Percentiles rank a stretch among this genome's conserved stretches.
Evolutionary conservation across 192 early-diverging fungal genomes (phyloP).

Genomic region (Funneliformis geosporum): DNA sequence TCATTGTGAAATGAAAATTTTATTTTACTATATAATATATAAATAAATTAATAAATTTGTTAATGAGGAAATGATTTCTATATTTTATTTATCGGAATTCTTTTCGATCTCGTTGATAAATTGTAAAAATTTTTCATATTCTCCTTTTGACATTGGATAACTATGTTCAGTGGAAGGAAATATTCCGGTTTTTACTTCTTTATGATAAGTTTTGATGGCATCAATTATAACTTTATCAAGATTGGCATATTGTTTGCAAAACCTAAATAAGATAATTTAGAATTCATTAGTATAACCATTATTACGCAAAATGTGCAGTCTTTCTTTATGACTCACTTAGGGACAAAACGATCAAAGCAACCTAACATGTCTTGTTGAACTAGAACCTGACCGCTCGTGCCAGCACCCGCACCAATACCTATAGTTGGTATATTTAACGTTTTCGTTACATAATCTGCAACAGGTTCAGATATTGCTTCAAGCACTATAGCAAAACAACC

Average conservation of each 20-base stretch:
- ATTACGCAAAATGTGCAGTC: neutral
- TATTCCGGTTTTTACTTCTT: slow-evolving; percentile 70
- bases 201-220: slow-evolving; percentile 70
- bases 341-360: slow-evolving; percentile 86
- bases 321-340: slow-evolving; percentile 61
- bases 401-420: slow-evolving; percentile 92
- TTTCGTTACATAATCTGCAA: slow-evolving; percentile 84
- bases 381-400: slow-evolving; percentile 91
- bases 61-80: no score
- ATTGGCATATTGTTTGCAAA: slow-evolving; percentile 86
- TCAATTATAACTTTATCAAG: slow-evolving; percentile 72
- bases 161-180: slow-evolving; percentile 85
- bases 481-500: slow-evolving; percentile 90
- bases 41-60: no score
- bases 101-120: neutral
- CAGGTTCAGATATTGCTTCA: slow-evolving; percentile 89
- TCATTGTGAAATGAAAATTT: no score
- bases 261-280: slow-evolving; percentile 58
- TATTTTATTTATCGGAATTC: neutral
- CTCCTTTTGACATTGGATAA: slow-evolving; percentile 72
- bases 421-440: slow-evolving; percentile 87
- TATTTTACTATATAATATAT: no score
- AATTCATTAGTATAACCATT: no score
- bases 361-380: slow-evolving; percentile 92
- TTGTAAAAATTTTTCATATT: slow-evolving; percentile 50